phyloP scores from a whole-genome alignment of 2,329 filamentous ascomycete genomes.

The Niveomyces coronatus region DNA sequence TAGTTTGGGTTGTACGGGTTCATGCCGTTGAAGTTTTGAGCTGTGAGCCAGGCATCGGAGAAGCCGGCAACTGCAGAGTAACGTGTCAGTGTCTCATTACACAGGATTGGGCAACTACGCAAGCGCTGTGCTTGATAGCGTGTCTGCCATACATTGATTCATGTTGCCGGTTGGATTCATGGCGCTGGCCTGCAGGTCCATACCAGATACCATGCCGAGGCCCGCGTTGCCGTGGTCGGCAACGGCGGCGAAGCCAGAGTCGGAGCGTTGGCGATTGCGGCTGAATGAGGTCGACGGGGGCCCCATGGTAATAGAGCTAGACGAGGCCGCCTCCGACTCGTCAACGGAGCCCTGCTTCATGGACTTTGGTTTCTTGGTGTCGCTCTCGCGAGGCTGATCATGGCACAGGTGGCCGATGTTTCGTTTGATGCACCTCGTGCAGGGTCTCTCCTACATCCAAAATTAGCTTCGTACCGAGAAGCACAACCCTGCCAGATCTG shows the following conservation, averaged over 20 bases:
- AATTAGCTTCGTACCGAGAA: constrained; percentile 20
- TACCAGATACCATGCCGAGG: constrained; percentile 29
- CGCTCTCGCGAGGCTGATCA: constrained; percentile 85
- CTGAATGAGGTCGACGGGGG: constrained; percentile 38
- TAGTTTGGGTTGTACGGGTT: constrained; percentile 88
- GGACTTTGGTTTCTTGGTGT: constrained; percentile 69
- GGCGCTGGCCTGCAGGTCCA: constrained; percentile 21
- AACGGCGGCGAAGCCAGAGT: constrained; percentile 19
- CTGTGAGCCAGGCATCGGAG: constrained; percentile 68
- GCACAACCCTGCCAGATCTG: too few relatives aligned
- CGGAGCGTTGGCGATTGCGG: constrained; percentile 11
- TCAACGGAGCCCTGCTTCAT: constrained; percentile 53
- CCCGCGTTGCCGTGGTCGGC: constrained; percentile 19
- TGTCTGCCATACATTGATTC: constrained; percentile 60
- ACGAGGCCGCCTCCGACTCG: constrained; percentile 39
- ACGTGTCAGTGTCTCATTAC: background rate
- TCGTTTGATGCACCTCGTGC: constrained; percentile 93
- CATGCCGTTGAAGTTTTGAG: constrained; percentile 86
- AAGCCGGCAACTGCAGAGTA: constrained; percentile 59
- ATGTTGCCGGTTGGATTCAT: constrained; percentile 42
- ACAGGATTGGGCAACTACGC: too few relatives aligned
- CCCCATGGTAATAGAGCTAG: constrained; percentile 44
- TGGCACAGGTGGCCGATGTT: constrained; percentile 98
- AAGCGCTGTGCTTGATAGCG: too few relatives aligned
- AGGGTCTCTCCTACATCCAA: constrained; percentile 69